Conservation (phyloP, 768 basidiomycete species). For the Leccinum broughii region DNA sequence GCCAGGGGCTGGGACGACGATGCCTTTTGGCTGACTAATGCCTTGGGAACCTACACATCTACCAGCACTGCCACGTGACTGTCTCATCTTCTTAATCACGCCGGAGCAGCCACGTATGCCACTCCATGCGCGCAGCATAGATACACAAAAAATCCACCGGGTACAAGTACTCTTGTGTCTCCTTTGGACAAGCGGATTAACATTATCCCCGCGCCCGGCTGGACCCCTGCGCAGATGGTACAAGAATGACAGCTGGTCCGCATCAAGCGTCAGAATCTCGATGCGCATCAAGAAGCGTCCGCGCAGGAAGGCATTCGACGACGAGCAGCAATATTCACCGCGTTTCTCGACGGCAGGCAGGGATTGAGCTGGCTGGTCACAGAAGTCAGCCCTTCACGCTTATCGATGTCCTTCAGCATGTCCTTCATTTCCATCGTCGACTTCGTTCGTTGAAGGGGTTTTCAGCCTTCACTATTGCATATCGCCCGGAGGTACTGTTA, state of each 20-base stretch:
- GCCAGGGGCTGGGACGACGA: no score
- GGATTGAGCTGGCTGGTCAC: slow-evolving; percentile 66
- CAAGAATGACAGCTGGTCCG: slow-evolving; percentile 46
- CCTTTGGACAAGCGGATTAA: slow-evolving; percentile 20
- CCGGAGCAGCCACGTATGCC: no score
- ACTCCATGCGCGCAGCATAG: slow-evolving; percentile 33
- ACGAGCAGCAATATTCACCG: slow-evolving; percentile 50
- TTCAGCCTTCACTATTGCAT: no score
- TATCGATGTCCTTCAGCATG: slow-evolving; percentile 53
- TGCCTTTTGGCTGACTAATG: no score
- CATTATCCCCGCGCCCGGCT: no score
- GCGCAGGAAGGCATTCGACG: slow-evolving; percentile 48
- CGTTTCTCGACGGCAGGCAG: slow-evolving; percentile 42
- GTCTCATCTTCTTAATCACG: no score
- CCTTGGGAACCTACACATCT: no score
- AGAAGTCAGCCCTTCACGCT: slow-evolving; percentile 36
- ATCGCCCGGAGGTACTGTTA: no score
- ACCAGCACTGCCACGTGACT: no score
- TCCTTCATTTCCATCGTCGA: slow-evolving; percentile 39
- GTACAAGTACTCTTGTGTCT: slow-evolving; percentile 42
- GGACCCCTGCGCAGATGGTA: slow-evolving; percentile 41
- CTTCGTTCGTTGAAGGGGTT: no score
- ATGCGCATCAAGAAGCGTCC: slow-evolving; percentile 50
- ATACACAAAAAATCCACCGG: slow-evolving; percentile 60
- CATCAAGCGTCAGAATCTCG: slow-evolving; percentile 37